These are phyloP conservation scores for Mycena crocata DNA, from an alignment of 768 basidiomycete genomes.

Conservation along the genomic window DNA sequence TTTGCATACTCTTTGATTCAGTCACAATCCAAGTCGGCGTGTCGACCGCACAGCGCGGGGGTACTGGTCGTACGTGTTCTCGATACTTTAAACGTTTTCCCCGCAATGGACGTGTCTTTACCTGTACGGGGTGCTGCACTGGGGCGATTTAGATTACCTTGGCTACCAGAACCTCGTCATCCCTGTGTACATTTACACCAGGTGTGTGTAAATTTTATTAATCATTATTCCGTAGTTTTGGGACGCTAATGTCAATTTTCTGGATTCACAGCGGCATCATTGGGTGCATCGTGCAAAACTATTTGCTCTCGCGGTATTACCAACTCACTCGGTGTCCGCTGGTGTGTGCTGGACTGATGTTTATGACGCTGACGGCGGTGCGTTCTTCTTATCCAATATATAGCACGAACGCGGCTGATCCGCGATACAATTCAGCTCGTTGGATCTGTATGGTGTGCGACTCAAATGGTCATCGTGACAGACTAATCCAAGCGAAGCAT, in stretches of 20 bases:
- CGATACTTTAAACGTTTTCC: too few relatives aligned
- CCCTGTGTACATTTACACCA: constrained; percentile 12
- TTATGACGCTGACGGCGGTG: constrained; percentile 1
- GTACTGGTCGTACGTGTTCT: too few relatives aligned
- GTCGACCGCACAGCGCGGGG: too few relatives aligned
- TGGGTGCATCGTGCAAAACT: constrained; percentile 13
- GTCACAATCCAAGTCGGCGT: too few relatives aligned
- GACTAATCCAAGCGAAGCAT: neutral
- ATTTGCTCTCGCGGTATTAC: constrained; percentile 11
- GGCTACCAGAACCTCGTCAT: constrained; percentile 11
- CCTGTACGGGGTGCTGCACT: constrained; percentile 8
- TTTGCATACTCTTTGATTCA: too few relatives aligned
- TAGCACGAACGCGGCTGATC: neutral
- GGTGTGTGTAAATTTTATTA: neutral
- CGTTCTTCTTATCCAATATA: too few relatives aligned
- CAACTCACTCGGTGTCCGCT: neutral
- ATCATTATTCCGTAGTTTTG: too few relatives aligned
- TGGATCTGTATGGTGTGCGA: constrained; percentile 5
- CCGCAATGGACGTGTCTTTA: constrained; percentile 8
- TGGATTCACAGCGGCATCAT: neutral
- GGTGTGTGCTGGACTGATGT: neutral
- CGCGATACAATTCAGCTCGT: constrained; percentile 2
- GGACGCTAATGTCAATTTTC: neutral
- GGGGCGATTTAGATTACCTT: constrained; percentile 4
- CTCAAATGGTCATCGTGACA: neutral